Percentiles rank a stretch among this genome's conserved stretches.
phyloP scores from a whole-genome alignment of 73 alveolate species.

The Tetrahymena thermophila region DNA sequence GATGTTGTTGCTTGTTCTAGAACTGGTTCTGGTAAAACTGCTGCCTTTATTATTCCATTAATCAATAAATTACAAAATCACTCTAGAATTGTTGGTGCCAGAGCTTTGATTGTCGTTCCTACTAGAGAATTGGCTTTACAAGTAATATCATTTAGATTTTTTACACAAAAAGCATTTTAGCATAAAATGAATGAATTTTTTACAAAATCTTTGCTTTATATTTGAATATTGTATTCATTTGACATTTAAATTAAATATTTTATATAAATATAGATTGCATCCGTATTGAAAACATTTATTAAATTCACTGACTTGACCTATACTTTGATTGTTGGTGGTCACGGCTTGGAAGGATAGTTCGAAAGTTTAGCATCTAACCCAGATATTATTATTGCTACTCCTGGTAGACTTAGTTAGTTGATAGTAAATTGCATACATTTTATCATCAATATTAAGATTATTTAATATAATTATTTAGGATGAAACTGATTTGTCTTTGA shows the following conservation, averaged over 20 bases:
- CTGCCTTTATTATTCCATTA: constrained; percentile 93
- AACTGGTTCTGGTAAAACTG: constrained; percentile 99
- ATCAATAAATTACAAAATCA: constrained; percentile 77
- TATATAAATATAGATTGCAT: constrained; percentile 54
- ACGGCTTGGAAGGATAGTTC: constrained; percentile 88
- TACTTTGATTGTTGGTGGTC: constrained; percentile 94
- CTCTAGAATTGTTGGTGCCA: constrained; percentile 86
- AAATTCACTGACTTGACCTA: constrained; percentile 75
- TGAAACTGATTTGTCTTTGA: constrained; percentile 28
- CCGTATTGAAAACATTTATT: constrained; percentile 68
- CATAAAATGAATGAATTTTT: too few species aligned
- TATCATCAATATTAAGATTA: not conserved
- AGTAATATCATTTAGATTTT: not conserved
- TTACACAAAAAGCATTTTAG: too few species aligned
- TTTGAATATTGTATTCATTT: too few species aligned
- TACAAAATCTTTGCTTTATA: too few species aligned
- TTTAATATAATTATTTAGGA: not conserved
- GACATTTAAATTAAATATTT: not conserved
- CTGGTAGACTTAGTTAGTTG: constrained; percentile 97
- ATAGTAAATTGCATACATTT: constrained; percentile 77
- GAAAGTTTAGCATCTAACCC: constrained; percentile 92
- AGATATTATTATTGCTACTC: constrained; percentile 96
- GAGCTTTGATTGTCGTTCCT: constrained; percentile 89
- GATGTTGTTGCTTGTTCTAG: constrained; percentile 93
- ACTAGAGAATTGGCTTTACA: constrained; percentile 93